Base-by-base conservation (phyloP, 1,284 basidiomycete genomes). In the Mycosarcoma maydis region DNA sequence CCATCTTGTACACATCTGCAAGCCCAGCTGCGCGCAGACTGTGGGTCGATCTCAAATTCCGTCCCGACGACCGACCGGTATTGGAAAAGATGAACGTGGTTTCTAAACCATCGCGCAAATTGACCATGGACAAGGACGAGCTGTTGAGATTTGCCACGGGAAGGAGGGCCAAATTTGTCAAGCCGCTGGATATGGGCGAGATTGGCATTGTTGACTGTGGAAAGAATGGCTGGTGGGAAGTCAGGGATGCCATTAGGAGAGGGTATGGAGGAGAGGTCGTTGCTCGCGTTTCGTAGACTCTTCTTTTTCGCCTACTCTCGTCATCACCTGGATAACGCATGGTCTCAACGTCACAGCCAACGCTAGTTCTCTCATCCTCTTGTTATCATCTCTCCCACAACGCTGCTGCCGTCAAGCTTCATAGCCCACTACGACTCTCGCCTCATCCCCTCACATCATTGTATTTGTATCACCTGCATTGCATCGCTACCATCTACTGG, bases 21-120 rank as follows among this genome's bases (percentile, higher is more conserved):
- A 82, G 77, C 9, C 66, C 71, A 1, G 75, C 81, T 30, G 56
- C 71, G 19, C 57, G 71, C 17, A 42, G 78, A 30, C 90, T 95
- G 82, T 94, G 92, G 92, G 90, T 90, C 3, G 88, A 91, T 64
- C 87, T 95, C 70, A 95, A 95, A 83, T 94, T 92, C 83, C 86
- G 91, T 46, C 47, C 66, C 3, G 88, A 91, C 69, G 91, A 94
- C 83, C 83, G 88, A 26, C 90, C 92, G 1, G 91, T 94, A 17
- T 85, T 95, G 56, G 85, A 84, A 48, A 78, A 85, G 69, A 90
- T 92, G 88, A 85, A 87, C 71, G 85, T 91, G 75, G 85, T 93
- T 72, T 89, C 87, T 82, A 88, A 86, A 78, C 90, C 91, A 4
- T 89, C 88, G 78, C 87, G 89, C 75, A 86, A 88, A 40, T 85